phyloP scores from a whole-genome alignment of 305 asterid genomes.

The Withania somnifera region DNA sequence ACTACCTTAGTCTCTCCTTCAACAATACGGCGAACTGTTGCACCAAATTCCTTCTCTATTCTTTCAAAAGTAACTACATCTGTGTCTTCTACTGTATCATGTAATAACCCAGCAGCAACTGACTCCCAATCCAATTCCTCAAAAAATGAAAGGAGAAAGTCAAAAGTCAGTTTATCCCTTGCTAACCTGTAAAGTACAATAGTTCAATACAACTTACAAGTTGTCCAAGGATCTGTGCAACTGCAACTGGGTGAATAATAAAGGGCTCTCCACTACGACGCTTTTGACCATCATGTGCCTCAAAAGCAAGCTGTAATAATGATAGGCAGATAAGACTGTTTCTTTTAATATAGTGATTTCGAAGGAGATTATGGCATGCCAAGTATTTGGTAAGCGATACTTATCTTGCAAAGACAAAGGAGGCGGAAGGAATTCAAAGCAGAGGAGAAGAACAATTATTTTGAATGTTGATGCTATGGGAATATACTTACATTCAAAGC shows the following conservation, averaged over 20 bases:
- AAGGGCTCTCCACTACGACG: conserved; percentile 98
- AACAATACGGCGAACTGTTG: conserved; percentile 71
- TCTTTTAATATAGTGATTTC: background rate
- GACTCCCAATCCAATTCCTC: conserved; percentile 97
- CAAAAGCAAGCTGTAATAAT: conserved; percentile 63
- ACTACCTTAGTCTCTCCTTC: conserved; percentile 96
- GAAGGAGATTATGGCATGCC: background rate
- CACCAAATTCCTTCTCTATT: conserved; percentile 73
- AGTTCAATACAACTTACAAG: conserved; percentile 43
- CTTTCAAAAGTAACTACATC: conserved; percentile 73
- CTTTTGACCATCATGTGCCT: conserved; percentile 93
- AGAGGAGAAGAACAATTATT: background rate
- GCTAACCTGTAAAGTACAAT: conserved; percentile 4
- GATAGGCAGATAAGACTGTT: background rate
- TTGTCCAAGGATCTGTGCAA: conserved; percentile 92
- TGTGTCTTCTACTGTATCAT: conserved; percentile 94
- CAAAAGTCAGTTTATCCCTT: background rate
- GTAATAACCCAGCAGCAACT: conserved; percentile 85
- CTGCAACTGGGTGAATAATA: conserved; percentile 90
- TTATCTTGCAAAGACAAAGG: background rate
- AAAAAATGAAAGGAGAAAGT: background rate
- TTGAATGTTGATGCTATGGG: background rate
- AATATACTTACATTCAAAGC: conserved; percentile 62
- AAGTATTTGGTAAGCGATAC: background rate
- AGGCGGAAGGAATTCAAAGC: background rate